Percentiles rank a stretch among this genome's conserved stretches.
These are phyloP conservation scores for Phytophthora aleatoria DNA, from an alignment of 352 stramenopile genomes.

Conservation along the genomic window DNA sequence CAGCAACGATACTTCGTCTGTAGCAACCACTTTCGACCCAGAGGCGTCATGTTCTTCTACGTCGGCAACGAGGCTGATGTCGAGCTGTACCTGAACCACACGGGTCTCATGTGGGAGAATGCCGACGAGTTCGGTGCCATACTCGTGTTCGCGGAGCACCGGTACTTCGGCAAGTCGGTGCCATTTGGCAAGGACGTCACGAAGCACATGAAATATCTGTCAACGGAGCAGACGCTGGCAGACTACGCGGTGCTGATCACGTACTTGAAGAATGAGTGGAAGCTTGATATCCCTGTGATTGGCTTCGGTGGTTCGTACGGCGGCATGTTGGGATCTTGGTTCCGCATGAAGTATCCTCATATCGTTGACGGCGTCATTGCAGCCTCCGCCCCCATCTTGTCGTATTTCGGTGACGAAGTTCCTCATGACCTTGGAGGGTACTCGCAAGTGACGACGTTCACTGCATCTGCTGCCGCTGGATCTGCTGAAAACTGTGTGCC, in stretches of 20 bases:
- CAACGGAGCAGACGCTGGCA: constrained; percentile 81
- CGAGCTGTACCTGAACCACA: constrained; percentile 95
- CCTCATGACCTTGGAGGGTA: constrained; percentile 62
- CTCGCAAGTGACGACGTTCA: constrained; percentile 62
- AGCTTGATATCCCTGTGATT: constrained; percentile 58
- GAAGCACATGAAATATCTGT: constrained; percentile 78
- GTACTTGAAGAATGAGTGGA: constrained; percentile 51
- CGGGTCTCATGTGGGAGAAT: constrained; percentile 96
- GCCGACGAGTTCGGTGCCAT: constrained; percentile 89
- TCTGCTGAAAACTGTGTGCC: constrained; percentile 65
- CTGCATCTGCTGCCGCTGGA: constrained; percentile 70
- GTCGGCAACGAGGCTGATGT: constrained; percentile 96
- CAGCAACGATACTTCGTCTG: constrained; percentile 92
- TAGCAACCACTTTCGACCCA: constrained; percentile 60
- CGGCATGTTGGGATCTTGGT: constrained; percentile 75
- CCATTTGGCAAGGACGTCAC: constrained; percentile 75
- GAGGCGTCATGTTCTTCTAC: constrained; percentile 93
- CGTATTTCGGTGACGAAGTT: constrained; percentile 58
- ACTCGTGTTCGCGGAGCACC: constrained; percentile 97
- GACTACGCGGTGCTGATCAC: constrained; percentile 74
- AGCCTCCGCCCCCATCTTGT: constrained; percentile 64
- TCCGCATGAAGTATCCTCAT: constrained; percentile 80
- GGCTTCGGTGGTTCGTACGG: constrained; percentile 82
- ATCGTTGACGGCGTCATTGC: constrained; percentile 72
- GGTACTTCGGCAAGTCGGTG: constrained; percentile 95